Evolutionary conservation across 371 early-diverging fungal species (phyloP), one percentile per base, ranked within the genome.

Genomic region (Actinomortierella wolfii): DNA sequence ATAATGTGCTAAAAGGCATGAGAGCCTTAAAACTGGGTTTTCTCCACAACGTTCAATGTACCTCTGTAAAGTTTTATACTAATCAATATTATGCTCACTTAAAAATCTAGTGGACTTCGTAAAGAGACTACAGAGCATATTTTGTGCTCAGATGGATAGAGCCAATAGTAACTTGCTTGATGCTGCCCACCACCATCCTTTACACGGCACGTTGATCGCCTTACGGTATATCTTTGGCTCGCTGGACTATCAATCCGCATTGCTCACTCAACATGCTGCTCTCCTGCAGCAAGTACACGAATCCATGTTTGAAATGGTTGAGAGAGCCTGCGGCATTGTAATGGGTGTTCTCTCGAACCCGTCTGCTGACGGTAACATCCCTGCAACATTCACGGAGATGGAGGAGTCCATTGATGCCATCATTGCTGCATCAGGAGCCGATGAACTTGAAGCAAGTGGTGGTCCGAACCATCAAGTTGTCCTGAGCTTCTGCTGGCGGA

Each of bases 401-500:
- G 92, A 89, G 47, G 83, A 86, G 29, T 79, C 82, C 14, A 86
- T 88, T 49, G 89, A 90, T 57, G 85, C 80, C 5, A 64, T 87
- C 24, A 79, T 83, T 40, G 82, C 52, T 40, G 74, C 64, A 11
- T 64, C 68, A 34, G 57, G 77, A 57, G 64, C 75, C 8, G 57
- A 67, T 51, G 53, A 76, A 54, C 39, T 63, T 43, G 77, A 75
- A 25, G 70, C 61, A 41, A 82, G 73, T n/a, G 81, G 65, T 17
- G 87, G 87, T 0, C 89, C 89, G 8, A 89, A 88, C 42, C 91
- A 88, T 59, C 97, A 97, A 69, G 82, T 93, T 20, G 89, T 96
- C 42, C 69, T 96, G 54, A 92, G 92, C 59, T 93, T 89, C 64
- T 95, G 96, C 74, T 97, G 96, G 92, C 84, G 96, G 56, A 93